Conservation (phyloP, 2,329 filamentous ascomycete species). For the Sporothrix inflata region DNA sequence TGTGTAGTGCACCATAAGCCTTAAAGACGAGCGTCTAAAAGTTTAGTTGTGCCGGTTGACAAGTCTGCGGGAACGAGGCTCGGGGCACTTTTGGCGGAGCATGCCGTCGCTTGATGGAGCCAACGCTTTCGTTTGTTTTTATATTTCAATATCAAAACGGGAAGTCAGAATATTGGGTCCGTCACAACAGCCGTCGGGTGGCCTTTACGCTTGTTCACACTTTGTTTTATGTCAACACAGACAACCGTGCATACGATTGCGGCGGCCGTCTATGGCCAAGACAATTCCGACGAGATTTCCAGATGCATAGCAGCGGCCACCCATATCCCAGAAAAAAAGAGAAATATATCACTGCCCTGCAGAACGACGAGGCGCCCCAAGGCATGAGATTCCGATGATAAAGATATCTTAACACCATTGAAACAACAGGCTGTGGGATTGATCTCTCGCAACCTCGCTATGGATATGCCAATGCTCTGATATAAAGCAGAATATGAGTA, state of each 20-base stretch:
- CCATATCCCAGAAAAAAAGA: no score
- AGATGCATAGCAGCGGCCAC: not conserved
- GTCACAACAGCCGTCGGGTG: not conserved
- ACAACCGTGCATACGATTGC: not conserved
- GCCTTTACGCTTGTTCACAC: not conserved
- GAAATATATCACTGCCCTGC: no score
- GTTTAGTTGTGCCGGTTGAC: not conserved
- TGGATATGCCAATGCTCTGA: no score
- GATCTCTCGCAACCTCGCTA: not conserved
- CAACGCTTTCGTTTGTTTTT: not conserved
- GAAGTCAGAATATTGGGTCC: not conserved
- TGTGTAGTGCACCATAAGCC: not conserved
- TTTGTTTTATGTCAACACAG: no score
- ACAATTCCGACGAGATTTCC: not conserved
- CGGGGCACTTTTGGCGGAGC: not conserved
- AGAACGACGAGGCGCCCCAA: no score
- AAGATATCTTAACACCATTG: not conserved
- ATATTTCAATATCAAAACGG: not conserved
- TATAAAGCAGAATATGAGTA: no score
- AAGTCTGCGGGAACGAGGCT: not conserved
- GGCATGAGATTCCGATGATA: not conserved
- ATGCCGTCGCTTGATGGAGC: not conserved
- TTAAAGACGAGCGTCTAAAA: constrained; percentile 10
- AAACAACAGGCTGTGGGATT: not conserved
- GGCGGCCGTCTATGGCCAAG: not conserved